A percentile compares a stretch with the other conserved stretches of the same genome.
These are phyloP conservation scores for Geotrichum restrictum DNA, from an alignment of 1,139 yeast species.

Conservation along the genomic window DNA sequence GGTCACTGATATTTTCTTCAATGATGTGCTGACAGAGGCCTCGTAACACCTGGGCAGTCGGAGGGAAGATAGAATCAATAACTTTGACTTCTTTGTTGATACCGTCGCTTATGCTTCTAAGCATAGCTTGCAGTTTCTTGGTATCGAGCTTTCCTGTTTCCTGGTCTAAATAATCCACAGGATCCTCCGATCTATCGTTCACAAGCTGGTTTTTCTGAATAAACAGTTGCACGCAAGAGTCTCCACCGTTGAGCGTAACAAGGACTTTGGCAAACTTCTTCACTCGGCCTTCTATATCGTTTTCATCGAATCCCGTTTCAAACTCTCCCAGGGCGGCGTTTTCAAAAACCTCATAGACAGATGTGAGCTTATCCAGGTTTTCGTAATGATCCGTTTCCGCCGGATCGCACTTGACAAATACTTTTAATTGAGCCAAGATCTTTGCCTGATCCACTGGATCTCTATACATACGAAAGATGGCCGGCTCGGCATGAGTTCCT, in stretches of 20 bases:
- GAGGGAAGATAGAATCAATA: constrained; percentile 40
- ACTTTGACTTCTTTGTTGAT: constrained; percentile 39
- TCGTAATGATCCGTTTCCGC: constrained; percentile 38
- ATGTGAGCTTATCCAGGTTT: constrained; percentile 48
- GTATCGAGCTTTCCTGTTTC: constrained; percentile 34
- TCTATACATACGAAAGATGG: constrained; percentile 28
- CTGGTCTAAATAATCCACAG: constrained; percentile 29
- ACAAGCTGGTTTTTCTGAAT: constrained; percentile 47
- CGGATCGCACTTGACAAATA: constrained; percentile 43
- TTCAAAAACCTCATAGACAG: constrained; percentile 68
- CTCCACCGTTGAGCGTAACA: constrained; percentile 41
- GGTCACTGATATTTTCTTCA: constrained; percentile 38
- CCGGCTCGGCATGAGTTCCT: constrained; percentile 28
- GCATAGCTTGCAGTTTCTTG: constrained; percentile 32
- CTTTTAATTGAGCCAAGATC: constrained; percentile 30
- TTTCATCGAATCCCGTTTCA: constrained; percentile 52
- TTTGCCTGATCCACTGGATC: constrained; percentile 35
- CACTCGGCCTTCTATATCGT: constrained; percentile 45
- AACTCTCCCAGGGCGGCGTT: constrained; percentile 69
- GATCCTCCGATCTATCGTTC: constrained; percentile 20
- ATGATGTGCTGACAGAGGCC: constrained; percentile 38
- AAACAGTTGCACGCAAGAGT: constrained; percentile 47
- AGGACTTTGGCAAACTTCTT: constrained; percentile 38
- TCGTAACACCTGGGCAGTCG: constrained; percentile 31
- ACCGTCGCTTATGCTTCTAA: constrained; percentile 38